These are phyloP conservation scores for Lipomyces yamadae DNA, from an alignment of 805 yeast species.

Conservation along the genomic window DNA sequence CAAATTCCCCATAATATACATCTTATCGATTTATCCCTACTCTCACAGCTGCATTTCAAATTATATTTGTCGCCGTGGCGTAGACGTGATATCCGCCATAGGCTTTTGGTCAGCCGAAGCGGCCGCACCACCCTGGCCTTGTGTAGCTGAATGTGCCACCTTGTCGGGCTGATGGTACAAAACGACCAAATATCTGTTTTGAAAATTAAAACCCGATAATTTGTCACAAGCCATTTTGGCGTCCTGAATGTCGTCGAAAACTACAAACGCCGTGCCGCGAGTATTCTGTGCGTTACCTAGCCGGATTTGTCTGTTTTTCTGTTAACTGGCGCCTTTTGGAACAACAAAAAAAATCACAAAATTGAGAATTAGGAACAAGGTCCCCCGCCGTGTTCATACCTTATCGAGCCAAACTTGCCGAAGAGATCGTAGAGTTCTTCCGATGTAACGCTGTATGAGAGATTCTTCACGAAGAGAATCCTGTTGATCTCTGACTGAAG, in stretches of 20 bases:
- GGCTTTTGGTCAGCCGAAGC: neutral
- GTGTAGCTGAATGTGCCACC: constrained; percentile 15
- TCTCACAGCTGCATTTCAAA: neutral
- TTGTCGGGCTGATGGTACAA: constrained; percentile 54
- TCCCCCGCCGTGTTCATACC: constrained; percentile 27
- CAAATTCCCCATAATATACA: constrained; percentile 11
- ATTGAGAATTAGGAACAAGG: too few relatives aligned
- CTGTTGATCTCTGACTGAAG: constrained; percentile 39
- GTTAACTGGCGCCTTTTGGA: neutral
- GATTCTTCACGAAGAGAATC: constrained; percentile 59
- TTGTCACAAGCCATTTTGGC: constrained; percentile 61
- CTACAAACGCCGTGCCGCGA: constrained; percentile 60
- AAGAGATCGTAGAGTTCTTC: constrained; percentile 57
- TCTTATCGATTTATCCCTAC: neutral
- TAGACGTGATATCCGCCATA: constrained; percentile 3
- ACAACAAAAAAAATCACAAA: too few relatives aligned
- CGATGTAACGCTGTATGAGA: constrained; percentile 57
- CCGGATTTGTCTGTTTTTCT: constrained; percentile 54
- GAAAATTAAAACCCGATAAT: constrained; percentile 62
- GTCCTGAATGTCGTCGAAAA: constrained; percentile 55
- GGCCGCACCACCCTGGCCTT: neutral
- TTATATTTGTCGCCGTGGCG: constrained; percentile 14
- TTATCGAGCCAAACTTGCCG: constrained; percentile 60
- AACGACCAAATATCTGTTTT: constrained; percentile 63
- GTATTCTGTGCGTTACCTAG: constrained; percentile 49